A percentile compares a stretch with the other conserved stretches of the same genome.
These are phyloP conservation scores for Rutstroemia sp. DNA, from an alignment of 2,329 filamentous ascomycete genomes.

Conservation along the genomic window DNA sequence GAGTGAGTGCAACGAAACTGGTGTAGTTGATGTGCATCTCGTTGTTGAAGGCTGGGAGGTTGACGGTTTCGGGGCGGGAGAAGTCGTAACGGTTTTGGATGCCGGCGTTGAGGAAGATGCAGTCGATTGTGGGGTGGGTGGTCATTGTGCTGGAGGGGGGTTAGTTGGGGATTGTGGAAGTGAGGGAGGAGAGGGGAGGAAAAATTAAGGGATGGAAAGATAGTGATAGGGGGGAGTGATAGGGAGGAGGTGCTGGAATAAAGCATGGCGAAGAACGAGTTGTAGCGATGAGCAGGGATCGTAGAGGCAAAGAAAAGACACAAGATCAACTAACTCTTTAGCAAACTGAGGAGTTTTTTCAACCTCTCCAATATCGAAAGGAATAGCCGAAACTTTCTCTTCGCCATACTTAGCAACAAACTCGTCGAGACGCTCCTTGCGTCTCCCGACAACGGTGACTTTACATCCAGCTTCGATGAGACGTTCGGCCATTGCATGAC, in stretches of 20 bases:
- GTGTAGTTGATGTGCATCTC: slow-evolving; percentile 21
- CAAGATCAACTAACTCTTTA: neutral
- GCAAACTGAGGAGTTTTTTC: neutral
- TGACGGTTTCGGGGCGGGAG: slow-evolving; percentile 16
- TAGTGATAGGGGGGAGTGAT: too few species aligned
- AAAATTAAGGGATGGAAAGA: too few species aligned
- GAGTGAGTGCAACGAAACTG: slow-evolving; percentile 24
- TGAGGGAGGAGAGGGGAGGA: too few species aligned
- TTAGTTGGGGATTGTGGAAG: too few species aligned
- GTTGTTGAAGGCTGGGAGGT: neutral
- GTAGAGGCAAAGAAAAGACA: too few species aligned
- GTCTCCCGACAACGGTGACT: slow-evolving; percentile 48
- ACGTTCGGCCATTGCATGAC: slow-evolving; percentile 36
- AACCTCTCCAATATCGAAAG: slow-evolving; percentile 9
- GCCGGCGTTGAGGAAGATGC: slow-evolving; percentile 29
- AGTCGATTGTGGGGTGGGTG: slow-evolving; percentile 20
- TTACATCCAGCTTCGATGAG: slow-evolving; percentile 38
- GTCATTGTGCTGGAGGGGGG: neutral
- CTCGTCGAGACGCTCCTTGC: slow-evolving; percentile 36
- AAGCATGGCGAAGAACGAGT: too few species aligned
- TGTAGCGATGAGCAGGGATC: too few species aligned
- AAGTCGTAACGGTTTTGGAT: slow-evolving; percentile 23
- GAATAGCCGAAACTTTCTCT: neutral
- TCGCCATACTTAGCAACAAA: slow-evolving; percentile 25
- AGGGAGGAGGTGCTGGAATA: too few species aligned